These are phyloP conservation scores for Verticillium dahliae DNA, from an alignment of 2,329 filamentous ascomycete species.

Conservation along the genomic window DNA sequence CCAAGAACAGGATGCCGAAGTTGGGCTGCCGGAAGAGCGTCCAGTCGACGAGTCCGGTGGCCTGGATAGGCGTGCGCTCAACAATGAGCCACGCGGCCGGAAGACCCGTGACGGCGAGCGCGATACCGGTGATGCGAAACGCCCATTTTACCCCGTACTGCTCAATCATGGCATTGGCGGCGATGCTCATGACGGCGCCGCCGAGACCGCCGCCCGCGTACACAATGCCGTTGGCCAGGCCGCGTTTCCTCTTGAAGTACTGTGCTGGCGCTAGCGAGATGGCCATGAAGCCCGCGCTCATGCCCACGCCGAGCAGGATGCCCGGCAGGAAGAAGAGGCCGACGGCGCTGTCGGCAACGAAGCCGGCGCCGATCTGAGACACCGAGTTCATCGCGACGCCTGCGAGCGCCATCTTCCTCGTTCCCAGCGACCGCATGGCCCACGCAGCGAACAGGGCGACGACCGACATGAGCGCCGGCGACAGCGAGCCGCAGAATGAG, in stretches of 20 bases:
- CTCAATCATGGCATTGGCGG: slow-evolving; percentile 39
- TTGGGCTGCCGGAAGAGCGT: slow-evolving; percentile 42
- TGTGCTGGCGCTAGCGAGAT: slow-evolving; percentile 43
- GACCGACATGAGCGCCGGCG: slow-evolving; percentile 40
- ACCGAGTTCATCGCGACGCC: slow-evolving; percentile 44
- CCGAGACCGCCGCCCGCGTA: slow-evolving; percentile 49
- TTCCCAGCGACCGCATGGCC: slow-evolving; percentile 41
- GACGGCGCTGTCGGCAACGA: slow-evolving; percentile 23
- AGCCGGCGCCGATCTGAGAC: slow-evolving; percentile 36
- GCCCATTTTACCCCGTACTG: slow-evolving; percentile 41
- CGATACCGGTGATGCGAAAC: slow-evolving; percentile 45
- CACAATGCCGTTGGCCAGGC: slow-evolving; percentile 48
- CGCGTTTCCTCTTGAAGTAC: slow-evolving; percentile 47
- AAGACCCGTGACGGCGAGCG: slow-evolving; percentile 40
- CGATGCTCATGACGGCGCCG: slow-evolving; percentile 44
- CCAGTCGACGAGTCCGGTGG: slow-evolving; percentile 41
- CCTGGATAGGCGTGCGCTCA: slow-evolving; percentile 34
- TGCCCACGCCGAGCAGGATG: slow-evolving; percentile 23
- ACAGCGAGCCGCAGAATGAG: slow-evolving; percentile 51
- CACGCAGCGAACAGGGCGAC: slow-evolving; percentile 45
- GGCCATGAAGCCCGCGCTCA: slow-evolving; percentile 21
- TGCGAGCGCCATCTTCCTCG: slow-evolving; percentile 35
- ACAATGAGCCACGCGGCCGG: slow-evolving; percentile 49
- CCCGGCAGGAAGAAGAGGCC: slow-evolving; percentile 27
- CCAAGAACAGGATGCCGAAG: slow-evolving; percentile 46